Percentiles rank a stretch among this genome's conserved stretches.
phyloP scores from a whole-genome alignment of 495 filamentous ascomycete species.

The Penicillium bialowiezense region DNA sequence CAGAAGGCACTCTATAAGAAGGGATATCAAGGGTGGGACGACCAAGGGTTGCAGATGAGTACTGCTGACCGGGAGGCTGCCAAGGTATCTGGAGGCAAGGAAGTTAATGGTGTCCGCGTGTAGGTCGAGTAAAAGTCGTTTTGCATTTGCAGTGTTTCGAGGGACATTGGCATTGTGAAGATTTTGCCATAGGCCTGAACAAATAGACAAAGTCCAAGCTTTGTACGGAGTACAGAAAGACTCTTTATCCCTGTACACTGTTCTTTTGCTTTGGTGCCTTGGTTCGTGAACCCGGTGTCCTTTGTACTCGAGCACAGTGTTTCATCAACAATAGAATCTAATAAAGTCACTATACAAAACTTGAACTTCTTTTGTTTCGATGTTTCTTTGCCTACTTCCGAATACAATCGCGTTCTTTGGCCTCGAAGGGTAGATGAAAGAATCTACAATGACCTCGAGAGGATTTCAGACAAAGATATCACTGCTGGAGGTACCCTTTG shows the following conservation, averaged over 20 bases:
- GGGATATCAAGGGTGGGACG: slow-evolving; percentile 43
- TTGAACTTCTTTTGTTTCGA: neutral
- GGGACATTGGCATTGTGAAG: slow-evolving; percentile 12
- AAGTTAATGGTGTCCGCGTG: slow-evolving; percentile 33
- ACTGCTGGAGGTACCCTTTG: neutral
- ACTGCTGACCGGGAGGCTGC: slow-evolving; percentile 37
- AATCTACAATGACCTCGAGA: neutral
- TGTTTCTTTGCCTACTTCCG: neutral
- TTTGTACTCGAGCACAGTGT: neutral
- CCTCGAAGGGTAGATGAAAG: neutral
- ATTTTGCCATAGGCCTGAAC: slow-evolving; percentile 3
- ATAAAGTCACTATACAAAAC: neutral
- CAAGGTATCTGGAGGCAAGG: slow-evolving; percentile 35
- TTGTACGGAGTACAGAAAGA: neutral
- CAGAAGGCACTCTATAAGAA: slow-evolving; percentile 39
- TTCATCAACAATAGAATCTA: neutral
- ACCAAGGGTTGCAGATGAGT: slow-evolving; percentile 43
- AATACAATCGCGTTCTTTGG: slow-evolving; percentile 1
- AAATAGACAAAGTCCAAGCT: slow-evolving; percentile 12
- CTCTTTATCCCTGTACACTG: neutral
- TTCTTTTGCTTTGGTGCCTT: neutral
- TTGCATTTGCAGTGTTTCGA: slow-evolving; percentile 9
- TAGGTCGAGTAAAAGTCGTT: slow-evolving; percentile 1
- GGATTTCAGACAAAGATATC: slow-evolving; percentile 1
- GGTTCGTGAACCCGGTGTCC: neutral